phyloP scores from a whole-genome alignment of 805 yeast genomes.

The Ogataea nonfermentans region DNA sequence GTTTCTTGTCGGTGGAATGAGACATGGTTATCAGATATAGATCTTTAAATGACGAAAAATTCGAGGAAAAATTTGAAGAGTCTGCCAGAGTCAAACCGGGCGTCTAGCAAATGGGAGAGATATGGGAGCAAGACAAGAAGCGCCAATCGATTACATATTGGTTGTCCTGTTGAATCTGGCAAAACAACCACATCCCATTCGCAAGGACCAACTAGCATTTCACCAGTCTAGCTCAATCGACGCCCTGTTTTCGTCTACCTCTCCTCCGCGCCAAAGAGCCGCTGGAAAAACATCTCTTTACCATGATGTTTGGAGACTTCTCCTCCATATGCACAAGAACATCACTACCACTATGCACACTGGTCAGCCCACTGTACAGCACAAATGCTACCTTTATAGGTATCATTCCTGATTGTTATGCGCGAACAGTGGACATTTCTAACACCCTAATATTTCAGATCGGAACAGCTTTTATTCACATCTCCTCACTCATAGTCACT shows the following conservation, averaged over 20 bases:
- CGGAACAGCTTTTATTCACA: slow-evolving; percentile 83
- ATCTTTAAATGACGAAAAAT: slow-evolving; percentile 2
- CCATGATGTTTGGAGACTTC: slow-evolving; percentile 69
- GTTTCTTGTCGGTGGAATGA: slow-evolving; percentile 60
- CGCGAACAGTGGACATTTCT: slow-evolving; percentile 82
- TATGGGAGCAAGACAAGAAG: too few species aligned
- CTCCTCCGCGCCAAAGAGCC: neutral
- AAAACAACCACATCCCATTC: too few species aligned
- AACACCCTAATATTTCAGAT: slow-evolving; percentile 88
- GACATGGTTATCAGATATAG: slow-evolving; percentile 22
- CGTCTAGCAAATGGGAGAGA: neutral
- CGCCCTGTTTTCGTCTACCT: slow-evolving; percentile 1
- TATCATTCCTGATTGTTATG: slow-evolving; percentile 73
- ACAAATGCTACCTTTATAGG: slow-evolving; percentile 48
- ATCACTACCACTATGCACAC: slow-evolving; percentile 78
- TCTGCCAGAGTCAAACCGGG: slow-evolving; percentile 7
- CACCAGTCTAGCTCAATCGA: neutral
- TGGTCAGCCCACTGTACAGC: slow-evolving; percentile 51
- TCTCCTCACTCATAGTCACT: slow-evolving; percentile 64
- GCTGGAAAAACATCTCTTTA: neutral
- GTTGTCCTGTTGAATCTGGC: too few species aligned
- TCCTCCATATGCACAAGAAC: slow-evolving; percentile 59
- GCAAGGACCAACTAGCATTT: too few species aligned
- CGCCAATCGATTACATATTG: too few species aligned
- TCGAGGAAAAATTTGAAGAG: slow-evolving; percentile 3